Evolutionary conservation across 306 rosid genomes (phyloP).

Genomic region (Quercus agrifolia): DNA sequence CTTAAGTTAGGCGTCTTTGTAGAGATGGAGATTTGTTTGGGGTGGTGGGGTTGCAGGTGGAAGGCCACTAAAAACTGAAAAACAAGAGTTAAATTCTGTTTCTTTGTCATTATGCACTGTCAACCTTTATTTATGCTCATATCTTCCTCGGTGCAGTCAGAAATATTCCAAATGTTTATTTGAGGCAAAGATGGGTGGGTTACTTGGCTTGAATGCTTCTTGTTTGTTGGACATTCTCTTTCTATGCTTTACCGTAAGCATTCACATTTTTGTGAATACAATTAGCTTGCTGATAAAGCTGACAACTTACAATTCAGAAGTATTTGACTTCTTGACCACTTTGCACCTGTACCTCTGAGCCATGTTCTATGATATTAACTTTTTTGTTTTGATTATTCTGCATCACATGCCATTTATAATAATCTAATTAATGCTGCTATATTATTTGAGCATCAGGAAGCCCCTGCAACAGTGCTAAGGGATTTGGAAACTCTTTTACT

Average conservation of each 20-base stretch:
- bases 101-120: too few relatives aligned
- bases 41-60: background rate
- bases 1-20: background rate
- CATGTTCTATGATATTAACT: background rate
- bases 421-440: constrained; percentile 19
- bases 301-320: background rate
- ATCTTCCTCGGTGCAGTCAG: background rate
- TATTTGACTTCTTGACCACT: background rate
- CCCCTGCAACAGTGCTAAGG: constrained; percentile 58
- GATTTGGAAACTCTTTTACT: constrained; percentile 83
- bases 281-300: background rate
- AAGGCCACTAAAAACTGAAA: background rate
- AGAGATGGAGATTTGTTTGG: background rate
- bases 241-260: background rate
- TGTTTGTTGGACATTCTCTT: background rate
- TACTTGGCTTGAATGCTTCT: background rate
- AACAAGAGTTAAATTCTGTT: background rate
- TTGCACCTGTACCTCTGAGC: background rate
- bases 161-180: background rate
- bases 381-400: constrained; percentile 11
- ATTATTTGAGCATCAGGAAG: constrained; percentile 54
- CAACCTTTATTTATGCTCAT: background rate
- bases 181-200: background rate
- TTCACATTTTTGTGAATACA: background rate
- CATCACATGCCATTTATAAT: constrained; percentile 4